Percentiles rank a stretch among this genome's conserved stretches.
These are phyloP conservation scores for Haematococcus sp. DNA, from an alignment of 139 green algal genomes.

Conservation along the genomic window DNA sequence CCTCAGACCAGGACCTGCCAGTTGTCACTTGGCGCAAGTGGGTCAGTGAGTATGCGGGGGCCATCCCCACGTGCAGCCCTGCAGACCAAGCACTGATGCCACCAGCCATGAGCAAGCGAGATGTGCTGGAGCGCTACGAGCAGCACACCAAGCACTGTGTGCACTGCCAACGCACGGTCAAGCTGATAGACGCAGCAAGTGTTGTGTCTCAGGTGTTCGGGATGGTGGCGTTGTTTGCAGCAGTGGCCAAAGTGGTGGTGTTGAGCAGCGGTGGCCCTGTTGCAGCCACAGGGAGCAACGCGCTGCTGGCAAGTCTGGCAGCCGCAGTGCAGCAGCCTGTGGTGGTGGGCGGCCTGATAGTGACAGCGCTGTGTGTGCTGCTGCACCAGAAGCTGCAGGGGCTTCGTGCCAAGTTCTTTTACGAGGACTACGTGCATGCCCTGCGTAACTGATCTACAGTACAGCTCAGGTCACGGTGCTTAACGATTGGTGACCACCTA, in stretches of 20 bases:
- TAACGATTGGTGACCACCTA: no score
- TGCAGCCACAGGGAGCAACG: neutral
- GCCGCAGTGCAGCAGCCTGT: neutral
- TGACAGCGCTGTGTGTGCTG: neutral
- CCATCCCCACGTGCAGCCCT: constrained; percentile 17
- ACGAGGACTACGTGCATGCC: constrained; percentile 25
- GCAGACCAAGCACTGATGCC: constrained; percentile 5
- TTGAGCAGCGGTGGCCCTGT: neutral
- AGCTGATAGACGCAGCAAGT: constrained; percentile 1
- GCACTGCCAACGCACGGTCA: constrained; percentile 13
- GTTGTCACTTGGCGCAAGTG: constrained; percentile 16
- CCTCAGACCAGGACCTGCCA: constrained; percentile 2
- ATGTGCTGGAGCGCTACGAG: constrained; percentile 16
- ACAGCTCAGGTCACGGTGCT: no score
- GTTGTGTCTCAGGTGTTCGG: neutral
- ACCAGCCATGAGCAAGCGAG: constrained; percentile 1
- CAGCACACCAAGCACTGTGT: constrained; percentile 29
- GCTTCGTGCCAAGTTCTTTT: constrained; percentile 20
- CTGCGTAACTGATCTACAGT: no score
- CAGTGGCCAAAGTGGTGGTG: neutral
- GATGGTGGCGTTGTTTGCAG: constrained; percentile 1
- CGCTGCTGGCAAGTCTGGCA: neutral
- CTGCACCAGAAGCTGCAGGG: neutral
- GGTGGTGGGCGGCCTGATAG: neutral
- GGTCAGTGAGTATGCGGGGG: constrained; percentile 14